Base-by-base conservation (phyloP, 2,329 filamentous ascomycete species). In the Aureobasidium lini region DNA sequence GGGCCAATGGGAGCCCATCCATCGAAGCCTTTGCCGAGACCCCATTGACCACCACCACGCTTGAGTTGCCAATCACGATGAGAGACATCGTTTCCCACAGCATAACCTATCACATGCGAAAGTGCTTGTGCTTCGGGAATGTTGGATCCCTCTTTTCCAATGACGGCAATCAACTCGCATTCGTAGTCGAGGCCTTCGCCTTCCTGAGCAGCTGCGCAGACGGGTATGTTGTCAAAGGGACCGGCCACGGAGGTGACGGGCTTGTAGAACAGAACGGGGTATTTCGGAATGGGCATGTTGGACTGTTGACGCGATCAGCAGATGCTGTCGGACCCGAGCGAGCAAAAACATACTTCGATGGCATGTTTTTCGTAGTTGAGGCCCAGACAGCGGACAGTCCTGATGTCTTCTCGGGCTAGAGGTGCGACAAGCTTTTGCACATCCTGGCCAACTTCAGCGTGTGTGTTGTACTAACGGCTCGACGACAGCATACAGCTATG, bases 51-150 rank as follows among this genome's bases (percentile, higher is more conserved):
- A 49, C 66, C 59, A 48, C 62, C 58, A 16, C 60, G 48, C 39
- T 65, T 64, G 15, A 65, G 50, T 62, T 70, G 70, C 69, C 87
- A 91, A 64, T 89, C 86, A 42, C 88, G 83, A 73, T 90, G 87
- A 10, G 85, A 89, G n/a, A 93, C 81, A 70, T 93, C 89, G 72
- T 93, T 89, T 57, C 88, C 87, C 36, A 89, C 81, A 2, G 84
- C 79, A 69, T 91, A 92, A 5, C 89, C 89, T 1, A 90, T 76
- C 2, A 92, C 86, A 66, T 89, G 85, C 56, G 85, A 76, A n/a
- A 91, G 75, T 0, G 88, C 88, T 23, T 67, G 72, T 1, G 77
- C 76, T 72, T 88, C 85, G 1, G 83, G 71, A 11, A 92, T 84
- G 68, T 90, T 80, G 44, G 76, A 73, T 61, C 84, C 86, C 61